A percentile compares a stretch with the other conserved stretches of the same genome.
Evolutionary conservation across 1,139 yeast genomes (phyloP).

Genomic region (Pichia sp.): DNA sequence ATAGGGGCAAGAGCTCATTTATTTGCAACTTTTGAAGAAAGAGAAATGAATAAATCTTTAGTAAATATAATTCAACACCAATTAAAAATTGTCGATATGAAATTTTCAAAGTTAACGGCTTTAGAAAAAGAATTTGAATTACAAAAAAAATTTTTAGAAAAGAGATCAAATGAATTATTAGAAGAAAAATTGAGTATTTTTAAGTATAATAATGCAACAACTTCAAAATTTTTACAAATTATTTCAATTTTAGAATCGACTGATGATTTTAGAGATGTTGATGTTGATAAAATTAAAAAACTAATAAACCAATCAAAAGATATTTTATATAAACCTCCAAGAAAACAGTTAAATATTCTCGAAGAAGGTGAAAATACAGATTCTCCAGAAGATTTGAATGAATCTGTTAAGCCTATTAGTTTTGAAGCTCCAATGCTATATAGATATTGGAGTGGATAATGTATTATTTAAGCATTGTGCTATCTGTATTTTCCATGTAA

Average conservation of each 20-base stretch:
- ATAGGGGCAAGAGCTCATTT: constrained; percentile 80
- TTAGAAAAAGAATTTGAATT: constrained; percentile 74
- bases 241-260: constrained; percentile 33
- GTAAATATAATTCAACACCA: constrained; percentile 63
- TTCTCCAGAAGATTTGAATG: constrained; percentile 26
- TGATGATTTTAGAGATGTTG: constrained; percentile 10
- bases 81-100: constrained; percentile 68
- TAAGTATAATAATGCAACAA: constrained; percentile 49
- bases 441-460: constrained; percentile 74
- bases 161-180: constrained; percentile 76
- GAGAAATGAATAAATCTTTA: constrained; percentile 62
- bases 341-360: constrained; percentile 30
- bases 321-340: constrained; percentile 47
- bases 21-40: constrained; percentile 76
- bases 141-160: constrained; percentile 67
- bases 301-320: constrained; percentile 45
- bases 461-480: background rate
- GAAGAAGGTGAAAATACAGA: constrained; percentile 22
- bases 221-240: constrained; percentile 44
- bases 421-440: constrained; percentile 78
- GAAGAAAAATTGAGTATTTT: constrained; percentile 72
- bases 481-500: background rate
- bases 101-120: constrained; percentile 60
- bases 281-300: constrained; percentile 23
- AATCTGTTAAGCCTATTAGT: constrained; percentile 61